Evolutionary conservation across 768 basidiomycete genomes (phyloP).

Genomic region (Suillus discolor): DNA sequence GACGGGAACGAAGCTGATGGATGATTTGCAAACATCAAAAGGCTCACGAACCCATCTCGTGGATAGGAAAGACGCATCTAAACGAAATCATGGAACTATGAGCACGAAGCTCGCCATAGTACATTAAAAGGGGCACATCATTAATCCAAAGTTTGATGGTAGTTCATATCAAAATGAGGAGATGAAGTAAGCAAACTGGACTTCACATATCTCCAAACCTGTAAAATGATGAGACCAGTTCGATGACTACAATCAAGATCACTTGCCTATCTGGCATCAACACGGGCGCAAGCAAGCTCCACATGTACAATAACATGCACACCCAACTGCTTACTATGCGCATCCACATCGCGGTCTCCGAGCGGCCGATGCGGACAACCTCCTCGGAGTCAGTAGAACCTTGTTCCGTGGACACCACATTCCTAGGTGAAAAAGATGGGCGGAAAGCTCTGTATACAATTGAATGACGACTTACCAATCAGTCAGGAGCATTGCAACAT

Average conservation of each 20-base stretch:
- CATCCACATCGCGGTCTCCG: constrained; percentile 99
- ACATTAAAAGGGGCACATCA: not conserved
- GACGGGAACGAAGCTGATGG: not conserved
- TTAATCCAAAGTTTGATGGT: constrained; percentile 3
- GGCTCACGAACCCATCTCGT: not conserved
- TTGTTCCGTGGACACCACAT: constrained; percentile 64
- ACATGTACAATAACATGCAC: constrained; percentile 81
- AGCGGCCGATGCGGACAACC: constrained; percentile 91
- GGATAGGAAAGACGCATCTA: not conserved
- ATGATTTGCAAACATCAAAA: not conserved
- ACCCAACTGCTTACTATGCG: constrained; percentile 95
- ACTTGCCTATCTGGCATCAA: constrained; percentile 87
- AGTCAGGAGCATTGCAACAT: constrained; percentile 94
- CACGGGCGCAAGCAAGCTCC: constrained; percentile 88
- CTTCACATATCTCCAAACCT: constrained; percentile 30
- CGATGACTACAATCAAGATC: not conserved
- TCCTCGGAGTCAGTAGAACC: constrained; percentile 54
- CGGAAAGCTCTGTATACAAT: constrained; percentile 10
- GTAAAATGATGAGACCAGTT: constrained; percentile 1
- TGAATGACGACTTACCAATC: constrained; percentile 78
- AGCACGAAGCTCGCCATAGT: not conserved
- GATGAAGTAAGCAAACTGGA: not conserved
- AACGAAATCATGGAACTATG: not conserved
- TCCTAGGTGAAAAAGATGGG: constrained; percentile 46
- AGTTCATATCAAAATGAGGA: not conserved